Base-by-base conservation (phyloP, 2,329 filamentous ascomycete species). In the Venturia asperata region DNA sequence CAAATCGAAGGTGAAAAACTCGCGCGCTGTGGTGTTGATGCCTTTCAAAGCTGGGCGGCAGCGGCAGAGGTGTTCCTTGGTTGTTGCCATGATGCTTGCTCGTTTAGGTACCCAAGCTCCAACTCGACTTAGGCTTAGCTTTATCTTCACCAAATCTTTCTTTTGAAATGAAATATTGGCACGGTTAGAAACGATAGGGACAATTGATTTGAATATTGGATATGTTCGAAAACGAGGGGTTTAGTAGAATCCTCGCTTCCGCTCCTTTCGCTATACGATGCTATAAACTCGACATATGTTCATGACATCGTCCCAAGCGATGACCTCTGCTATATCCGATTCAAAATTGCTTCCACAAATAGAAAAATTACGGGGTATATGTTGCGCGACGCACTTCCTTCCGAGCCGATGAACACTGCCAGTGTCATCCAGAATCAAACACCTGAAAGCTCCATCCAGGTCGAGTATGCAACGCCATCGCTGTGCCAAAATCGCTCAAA, bases 301-400 rank as follows among this genome's bases (percentile, higher is more conserved):
- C 6, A 49, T 24, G 45, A 49, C 17, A 49, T 37, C 52, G 27
- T n/a, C 19, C 17, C 52, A 58, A 9, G 30, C 15, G 17, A 21
- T 37, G 11, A 15, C 19, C 37, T 58, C 37, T 27, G 21, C 9
- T 1, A 34, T 55, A 7, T 24, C 47, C n/a, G 24, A 52, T 27
- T 21, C 47, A 58, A 58, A 58, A 15, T 7, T 27, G 11, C 21
- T n/a, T 30, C 27, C 6, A 58, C 15, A 58, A 58, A 37, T 21
- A 52, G 24, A 52, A 27, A 19, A 37, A 55, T 10, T n/a, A 58
- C n/a, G 52, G 52, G 52, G 52, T 58, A 58, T 58, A 58, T 37
- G 52, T 58, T 34, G 52, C 30, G 52, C 52, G 7, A 37, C 37
- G 27, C 2, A n/a, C 19, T 37, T 34, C 24, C 17, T n/a, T 58